These are phyloP conservation scores for Angomonas deanei DNA, from an alignment of 208 protist species.

Conservation along the genomic window DNA sequence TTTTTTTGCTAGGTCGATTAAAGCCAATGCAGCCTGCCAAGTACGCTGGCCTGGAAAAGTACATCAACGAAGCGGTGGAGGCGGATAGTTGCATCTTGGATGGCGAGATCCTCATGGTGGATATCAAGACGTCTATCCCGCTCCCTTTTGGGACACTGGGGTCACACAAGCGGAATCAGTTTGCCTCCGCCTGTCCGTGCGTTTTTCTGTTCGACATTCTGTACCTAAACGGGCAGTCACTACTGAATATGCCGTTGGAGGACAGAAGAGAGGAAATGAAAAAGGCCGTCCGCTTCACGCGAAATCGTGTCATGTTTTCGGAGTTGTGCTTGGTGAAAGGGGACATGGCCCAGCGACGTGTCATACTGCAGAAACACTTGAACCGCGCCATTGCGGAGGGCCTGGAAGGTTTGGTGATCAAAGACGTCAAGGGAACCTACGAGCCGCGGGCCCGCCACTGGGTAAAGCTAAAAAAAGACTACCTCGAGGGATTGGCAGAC, in stretches of 20 bases:
- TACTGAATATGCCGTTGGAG: slow-evolving; percentile 27
- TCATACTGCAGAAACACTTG: slow-evolving; percentile 40
- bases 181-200: slow-evolving; percentile 56
- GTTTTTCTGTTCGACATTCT: slow-evolving; percentile 88
- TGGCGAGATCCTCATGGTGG: slow-evolving; percentile 84
- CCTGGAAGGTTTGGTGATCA: slow-evolving; percentile 78
- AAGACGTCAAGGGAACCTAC: slow-evolving; percentile 64
- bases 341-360: slow-evolving; percentile 16
- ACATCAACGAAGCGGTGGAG: slow-evolving; percentile 37
- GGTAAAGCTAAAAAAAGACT: slow-evolving; percentile 90
- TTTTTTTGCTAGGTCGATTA: slow-evolving; percentile 69
- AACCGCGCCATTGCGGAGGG: slow-evolving; percentile 52
- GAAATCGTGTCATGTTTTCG: slow-evolving; percentile 49
- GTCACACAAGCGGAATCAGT: slow-evolving; percentile 65
- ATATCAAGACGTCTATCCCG: slow-evolving; percentile 46
- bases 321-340: slow-evolving; percentile 52
- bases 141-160: slow-evolving; percentile 86
- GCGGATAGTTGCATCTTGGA: slow-evolving; percentile 71
- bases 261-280: slow-evolving; percentile 34
- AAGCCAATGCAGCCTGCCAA: slow-evolving; percentile 71
- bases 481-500: slow-evolving; percentile 76
- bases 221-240: slow-evolving; percentile 50
- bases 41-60: slow-evolving; percentile 44
- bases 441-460: slow-evolving; percentile 73
- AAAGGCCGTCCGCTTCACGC: slow-evolving; percentile 21